Evolutionary conservation across 306 rosid species (phyloP).

Genomic region (Quercus bicolor): DNA sequence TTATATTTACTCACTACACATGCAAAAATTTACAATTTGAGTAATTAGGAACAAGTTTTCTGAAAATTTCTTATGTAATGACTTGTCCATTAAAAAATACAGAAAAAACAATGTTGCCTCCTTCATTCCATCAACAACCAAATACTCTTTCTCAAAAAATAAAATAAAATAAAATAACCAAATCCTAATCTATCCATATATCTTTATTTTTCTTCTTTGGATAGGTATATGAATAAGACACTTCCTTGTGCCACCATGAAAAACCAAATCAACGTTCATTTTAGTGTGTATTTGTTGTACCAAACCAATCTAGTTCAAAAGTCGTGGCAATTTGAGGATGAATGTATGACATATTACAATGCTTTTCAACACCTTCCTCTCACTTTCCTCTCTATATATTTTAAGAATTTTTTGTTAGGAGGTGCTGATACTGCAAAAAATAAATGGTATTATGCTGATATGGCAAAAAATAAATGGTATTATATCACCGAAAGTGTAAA

Average conservation of each 20-base stretch:
- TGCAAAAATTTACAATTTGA: too few relatives aligned
- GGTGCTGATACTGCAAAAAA: not conserved
- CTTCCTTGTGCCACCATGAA: not conserved
- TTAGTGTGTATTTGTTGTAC: not conserved
- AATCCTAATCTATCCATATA: too few relatives aligned
- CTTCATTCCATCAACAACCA: too few relatives aligned
- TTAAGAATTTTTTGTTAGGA: not conserved
- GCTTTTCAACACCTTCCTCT: not conserved
- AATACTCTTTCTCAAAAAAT: too few relatives aligned
- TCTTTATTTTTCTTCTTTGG: not conserved
- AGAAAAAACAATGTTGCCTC: too few relatives aligned
- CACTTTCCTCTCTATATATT: not conserved
- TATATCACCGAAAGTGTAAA: not conserved
- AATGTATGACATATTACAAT: not conserved
- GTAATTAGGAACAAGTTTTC: too few relatives aligned
- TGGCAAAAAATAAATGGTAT: not conserved
- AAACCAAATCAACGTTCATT: not conserved
- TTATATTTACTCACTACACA: accelerated
- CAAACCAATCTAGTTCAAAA: not conserved
- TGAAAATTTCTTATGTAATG: too few relatives aligned
- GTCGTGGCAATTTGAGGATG: not conserved
- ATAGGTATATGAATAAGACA: not conserved
- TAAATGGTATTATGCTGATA: not conserved
- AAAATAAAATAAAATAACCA: too few relatives aligned
- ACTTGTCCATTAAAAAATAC: too few relatives aligned